Base-by-base conservation (phyloP, 2,329 filamentous ascomycete genomes). In the Colletotrichum sp. region DNA sequence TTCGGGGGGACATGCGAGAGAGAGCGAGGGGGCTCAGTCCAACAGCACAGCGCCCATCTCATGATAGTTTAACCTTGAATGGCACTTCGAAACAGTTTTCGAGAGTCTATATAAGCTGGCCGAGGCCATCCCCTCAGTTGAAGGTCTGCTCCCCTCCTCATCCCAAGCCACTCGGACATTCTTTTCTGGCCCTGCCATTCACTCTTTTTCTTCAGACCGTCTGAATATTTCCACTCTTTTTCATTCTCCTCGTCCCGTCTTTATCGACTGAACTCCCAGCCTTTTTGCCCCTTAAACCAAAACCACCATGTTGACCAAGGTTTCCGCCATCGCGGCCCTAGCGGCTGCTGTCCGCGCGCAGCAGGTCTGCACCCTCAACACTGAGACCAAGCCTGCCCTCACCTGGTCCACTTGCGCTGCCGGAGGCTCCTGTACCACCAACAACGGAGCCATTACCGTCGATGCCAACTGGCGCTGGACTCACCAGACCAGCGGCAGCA, bases 391-490 rank as follows among this genome's bases (percentile, higher is more conserved):
- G 81, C 91, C 91, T 18, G 77, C 86, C 24, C 83, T 93, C 78
- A 86, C 83, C 72, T 91, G 89, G 88, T 85, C 88, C 75, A 86
- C 86, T 79, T 93, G 91, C 84, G 88, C 88, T 34, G 81, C 83
- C 21, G 85, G 83, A 71, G 89, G 90, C 74, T 84, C 83, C 71
- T 93, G 91, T 84, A 87, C 84, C 26, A 84, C 82, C 68, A 86
- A 89, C 78, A 80, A 81, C 60, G 90, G 88, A 44, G 87, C 86
- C 49, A 85, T 93, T 60, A 89, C 89, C 71, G 83, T 93, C 78
- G 91, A 93, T 76, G 81, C 90, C 80, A 92, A 92, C 85, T 92
- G 90, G 90, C 89, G 91, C 77, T 92, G 91, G 91, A 85, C 90
- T 74, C 90, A 92, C 82, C 80, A 81, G 30, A 82, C 84, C 66